Evolutionary conservation across 2,329 filamentous ascomycete genomes (phyloP).

Genomic region (Pseudogymnoascus sp.): DNA sequence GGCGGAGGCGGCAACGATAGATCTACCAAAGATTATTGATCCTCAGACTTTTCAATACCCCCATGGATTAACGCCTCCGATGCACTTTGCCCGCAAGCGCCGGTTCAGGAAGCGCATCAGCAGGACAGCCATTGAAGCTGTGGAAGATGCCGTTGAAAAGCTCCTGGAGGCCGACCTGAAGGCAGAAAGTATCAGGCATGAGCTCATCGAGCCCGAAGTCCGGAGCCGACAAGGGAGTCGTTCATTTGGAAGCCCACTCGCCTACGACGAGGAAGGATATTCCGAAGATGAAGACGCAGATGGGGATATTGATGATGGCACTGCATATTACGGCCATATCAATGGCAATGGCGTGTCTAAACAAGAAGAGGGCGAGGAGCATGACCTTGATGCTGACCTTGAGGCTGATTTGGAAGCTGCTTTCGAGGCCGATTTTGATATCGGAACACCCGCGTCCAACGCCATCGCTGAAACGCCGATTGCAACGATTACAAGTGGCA

Average conservation of each 20-base stretch:
- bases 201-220: conserved; percentile 34
- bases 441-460: conserved; percentile 28
- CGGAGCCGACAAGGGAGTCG: conserved; percentile 21
- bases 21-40: conserved; percentile 25
- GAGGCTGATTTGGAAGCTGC: conserved; percentile 31
- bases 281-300: conserved; percentile 30
- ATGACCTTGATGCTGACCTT: conserved; percentile 10
- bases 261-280: conserved; percentile 32
- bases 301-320: conserved; percentile 32
- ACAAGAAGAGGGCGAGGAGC: conserved; percentile 25
- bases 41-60: conserved; percentile 33
- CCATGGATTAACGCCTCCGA: conserved; percentile 53
- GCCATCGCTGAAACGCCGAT: conserved; percentile 21
- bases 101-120: conserved; percentile 51
- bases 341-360: conserved; percentile 16
- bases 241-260: conserved; percentile 23
- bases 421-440: conserved; percentile 29
- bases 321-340: conserved; percentile 26
- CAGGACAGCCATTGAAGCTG: conserved; percentile 48
- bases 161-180: conserved; percentile 41
- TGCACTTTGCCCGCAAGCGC: conserved; percentile 50
- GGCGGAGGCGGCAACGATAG: conserved; percentile 36
- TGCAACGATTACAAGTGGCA: conserved; percentile 22
- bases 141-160: conserved; percentile 48
- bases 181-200: conserved; percentile 34